Evolutionary conservation across 257 asterid species (phyloP).

Genomic region (Rehmannia glutinosa): DNA sequence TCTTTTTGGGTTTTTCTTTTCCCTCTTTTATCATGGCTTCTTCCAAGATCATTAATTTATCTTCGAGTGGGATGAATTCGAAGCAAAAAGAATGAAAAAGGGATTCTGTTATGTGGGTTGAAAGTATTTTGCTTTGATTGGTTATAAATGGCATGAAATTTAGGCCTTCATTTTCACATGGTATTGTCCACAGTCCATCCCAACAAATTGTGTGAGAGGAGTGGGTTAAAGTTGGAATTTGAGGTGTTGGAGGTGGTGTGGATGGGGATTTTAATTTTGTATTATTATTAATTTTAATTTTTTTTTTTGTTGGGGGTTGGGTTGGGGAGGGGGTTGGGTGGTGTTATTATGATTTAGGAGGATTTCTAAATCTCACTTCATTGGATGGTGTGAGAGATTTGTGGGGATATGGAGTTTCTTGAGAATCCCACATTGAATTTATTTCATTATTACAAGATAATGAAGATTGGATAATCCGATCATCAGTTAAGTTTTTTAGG

Average conservation of each 20-base stretch:
- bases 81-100: not conserved
- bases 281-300: too few species aligned
- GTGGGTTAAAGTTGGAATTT: too few species aligned
- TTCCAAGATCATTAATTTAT: too few species aligned
- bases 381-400: slow-evolving; percentile 37
- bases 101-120: too few species aligned
- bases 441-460: not conserved
- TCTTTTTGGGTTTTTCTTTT: too few species aligned
- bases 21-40: too few species aligned
- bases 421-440: slow-evolving; percentile 16
- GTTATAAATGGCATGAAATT: slow-evolving; percentile 32
- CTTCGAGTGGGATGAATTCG: not conserved
- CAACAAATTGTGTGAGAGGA: slow-evolving; percentile 15
- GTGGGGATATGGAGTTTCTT: slow-evolving; percentile 28
- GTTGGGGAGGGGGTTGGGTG: too few species aligned
- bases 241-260: too few species aligned
- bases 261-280: too few species aligned
- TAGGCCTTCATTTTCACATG: slow-evolving; percentile 28
- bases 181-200: slow-evolving; percentile 14
- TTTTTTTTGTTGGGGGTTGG: too few species aligned
- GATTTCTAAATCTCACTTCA: slow-evolving; percentile 4
- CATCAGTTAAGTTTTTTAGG: not conserved
- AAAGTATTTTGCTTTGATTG: slow-evolving; percentile 27
- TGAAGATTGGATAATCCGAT: not conserved
- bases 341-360: not conserved